phyloP scores from a whole-genome alignment of 2,329 filamentous ascomycete genomes.

The Fusarium tricinctum region DNA sequence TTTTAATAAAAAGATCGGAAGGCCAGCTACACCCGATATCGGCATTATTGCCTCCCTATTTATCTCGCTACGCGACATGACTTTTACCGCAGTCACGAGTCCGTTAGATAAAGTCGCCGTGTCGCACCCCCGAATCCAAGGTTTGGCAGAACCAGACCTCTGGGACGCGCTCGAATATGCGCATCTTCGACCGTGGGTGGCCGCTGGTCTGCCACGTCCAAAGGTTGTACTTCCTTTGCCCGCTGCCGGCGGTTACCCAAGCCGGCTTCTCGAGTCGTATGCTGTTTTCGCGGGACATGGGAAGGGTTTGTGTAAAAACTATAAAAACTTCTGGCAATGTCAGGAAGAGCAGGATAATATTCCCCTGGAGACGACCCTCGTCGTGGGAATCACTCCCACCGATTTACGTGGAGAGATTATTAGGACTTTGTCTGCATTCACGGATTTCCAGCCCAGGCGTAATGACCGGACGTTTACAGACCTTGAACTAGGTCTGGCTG shows the following conservation, averaged over 20 bases:
- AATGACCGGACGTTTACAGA: not conserved
- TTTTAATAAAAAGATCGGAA: conserved; percentile 24
- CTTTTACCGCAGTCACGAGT: not conserved
- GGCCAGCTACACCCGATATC: conserved; percentile 12
- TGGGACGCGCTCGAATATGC: conserved; percentile 7
- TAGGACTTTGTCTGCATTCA: conserved; percentile 7
- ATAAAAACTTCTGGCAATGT: conserved; percentile 7
- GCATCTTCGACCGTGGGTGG: not conserved
- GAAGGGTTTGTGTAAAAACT: conserved; percentile 13
- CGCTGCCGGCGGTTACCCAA: not conserved
- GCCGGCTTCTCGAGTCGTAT: conserved; percentile 8
- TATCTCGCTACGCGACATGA: not conserved
- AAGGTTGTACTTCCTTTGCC: not conserved
- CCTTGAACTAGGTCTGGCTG: not conserved
- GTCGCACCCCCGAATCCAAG: not conserved
- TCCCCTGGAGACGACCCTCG: not conserved
- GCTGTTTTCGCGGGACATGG: conserved; percentile 16
- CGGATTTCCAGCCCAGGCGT: not conserved
- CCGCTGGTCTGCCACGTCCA: not conserved
- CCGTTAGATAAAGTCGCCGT: conserved; percentile 1
- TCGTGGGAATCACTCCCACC: conserved; percentile 3
- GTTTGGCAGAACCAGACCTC: not conserved
- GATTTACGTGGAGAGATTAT: conserved; percentile 20
- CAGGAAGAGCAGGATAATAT: conserved; percentile 1
- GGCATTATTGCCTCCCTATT: conserved; percentile 5